Evolutionary conservation across 371 early-diverging fungal genomes (phyloP).

Genomic region (Mucor saturninus): DNA sequence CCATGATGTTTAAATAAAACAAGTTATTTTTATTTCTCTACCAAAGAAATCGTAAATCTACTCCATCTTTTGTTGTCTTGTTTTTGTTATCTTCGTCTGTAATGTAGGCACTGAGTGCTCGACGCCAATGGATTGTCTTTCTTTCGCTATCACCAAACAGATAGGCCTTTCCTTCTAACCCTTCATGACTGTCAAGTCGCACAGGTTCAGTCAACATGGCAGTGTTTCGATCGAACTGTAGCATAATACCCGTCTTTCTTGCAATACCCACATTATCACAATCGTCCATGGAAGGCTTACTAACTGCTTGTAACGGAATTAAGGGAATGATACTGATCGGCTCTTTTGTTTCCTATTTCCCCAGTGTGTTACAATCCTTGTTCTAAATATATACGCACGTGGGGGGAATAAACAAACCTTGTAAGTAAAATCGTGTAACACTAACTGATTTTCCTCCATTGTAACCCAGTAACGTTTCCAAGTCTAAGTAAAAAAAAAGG

Average conservation of each 20-base stretch:
- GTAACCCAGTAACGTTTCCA: constrained; percentile 33
- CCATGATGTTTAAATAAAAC: neutral
- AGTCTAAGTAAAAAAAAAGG: constrained; percentile 8
- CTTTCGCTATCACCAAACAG: constrained; percentile 26
- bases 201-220: constrained; percentile 21
- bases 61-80: constrained; percentile 7
- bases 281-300: constrained; percentile 28
- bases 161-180: constrained; percentile 25
- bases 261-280: constrained; percentile 32
- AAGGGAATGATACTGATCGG: constrained; percentile 20
- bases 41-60: constrained; percentile 33
- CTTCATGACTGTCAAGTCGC: constrained; percentile 17
- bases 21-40: constrained; percentile 8
- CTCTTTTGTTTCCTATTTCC: constrained; percentile 18
- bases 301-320: constrained; percentile 13
- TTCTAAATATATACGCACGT: too few species aligned
- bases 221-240: constrained; percentile 21
- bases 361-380: too few species aligned
- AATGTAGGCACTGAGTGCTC: constrained; percentile 19
- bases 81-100: constrained; percentile 4
- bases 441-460: constrained; percentile 17
- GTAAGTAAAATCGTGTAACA: constrained; percentile 28
- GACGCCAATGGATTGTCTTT: constrained; percentile 24
- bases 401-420: constrained; percentile 16
- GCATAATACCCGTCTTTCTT: constrained; percentile 25